Conservation (phyloP, 2,329 filamentous ascomycete genomes). For the Cercospora sesami region DNA sequence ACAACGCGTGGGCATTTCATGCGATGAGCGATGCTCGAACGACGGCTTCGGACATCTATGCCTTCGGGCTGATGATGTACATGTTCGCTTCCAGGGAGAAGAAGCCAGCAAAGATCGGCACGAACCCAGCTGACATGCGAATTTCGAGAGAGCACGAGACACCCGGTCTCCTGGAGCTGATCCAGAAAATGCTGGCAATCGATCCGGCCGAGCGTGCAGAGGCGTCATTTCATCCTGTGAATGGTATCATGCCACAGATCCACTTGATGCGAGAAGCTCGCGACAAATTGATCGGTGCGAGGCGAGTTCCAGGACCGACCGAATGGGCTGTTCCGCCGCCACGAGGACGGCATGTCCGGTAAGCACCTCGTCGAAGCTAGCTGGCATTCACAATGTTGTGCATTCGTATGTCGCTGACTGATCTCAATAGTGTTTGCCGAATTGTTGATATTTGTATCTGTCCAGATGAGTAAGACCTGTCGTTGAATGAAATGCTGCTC, state of each 20-base stretch:
- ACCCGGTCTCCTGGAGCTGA: slow-evolving; percentile 14
- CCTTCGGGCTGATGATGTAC: slow-evolving; percentile 27
- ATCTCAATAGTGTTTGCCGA: background rate
- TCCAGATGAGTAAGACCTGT: background rate
- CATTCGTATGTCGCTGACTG: background rate
- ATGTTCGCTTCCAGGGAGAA: slow-evolving; percentile 13
- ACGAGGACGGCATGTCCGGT: background rate
- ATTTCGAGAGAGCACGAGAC: slow-evolving; percentile 14
- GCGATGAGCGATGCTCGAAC: slow-evolving; percentile 12
- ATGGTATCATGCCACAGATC: slow-evolving; percentile 17
- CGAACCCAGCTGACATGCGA: slow-evolving; percentile 4
- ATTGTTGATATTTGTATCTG: background rate
- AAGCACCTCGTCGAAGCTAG: background rate
- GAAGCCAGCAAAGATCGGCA: background rate
- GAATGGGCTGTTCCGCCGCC: background rate
- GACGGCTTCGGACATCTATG: slow-evolving; percentile 21
- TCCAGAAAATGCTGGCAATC: slow-evolving; percentile 18
- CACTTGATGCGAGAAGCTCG: slow-evolving; percentile 18
- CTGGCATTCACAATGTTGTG: background rate
- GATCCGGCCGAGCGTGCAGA: slow-evolving; percentile 18
- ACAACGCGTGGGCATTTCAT: background rate
- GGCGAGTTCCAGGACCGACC: background rate
- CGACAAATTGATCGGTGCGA: slow-evolving; percentile 7
- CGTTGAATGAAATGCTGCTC: background rate
- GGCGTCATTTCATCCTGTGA: slow-evolving; percentile 14